Conservation (phyloP, 805 yeast genomes). For the Candida germanica region DNA sequence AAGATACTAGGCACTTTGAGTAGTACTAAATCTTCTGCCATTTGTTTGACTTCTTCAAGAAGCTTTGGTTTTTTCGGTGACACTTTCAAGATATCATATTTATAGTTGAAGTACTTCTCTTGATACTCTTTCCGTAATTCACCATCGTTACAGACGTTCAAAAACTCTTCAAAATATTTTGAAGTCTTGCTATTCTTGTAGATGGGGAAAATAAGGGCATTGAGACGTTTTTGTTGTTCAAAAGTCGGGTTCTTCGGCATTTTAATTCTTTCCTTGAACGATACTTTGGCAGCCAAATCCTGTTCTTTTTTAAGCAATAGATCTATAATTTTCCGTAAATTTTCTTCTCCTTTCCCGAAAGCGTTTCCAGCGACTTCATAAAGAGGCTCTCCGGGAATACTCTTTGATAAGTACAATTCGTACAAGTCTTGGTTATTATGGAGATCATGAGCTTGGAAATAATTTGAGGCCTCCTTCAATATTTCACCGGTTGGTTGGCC, state of each 20-base stretch:
- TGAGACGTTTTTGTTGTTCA: slow-evolving; percentile 37
- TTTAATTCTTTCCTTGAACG: slow-evolving; percentile 49
- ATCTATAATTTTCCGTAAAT: slow-evolving; percentile 42
- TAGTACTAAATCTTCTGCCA: slow-evolving; percentile 70
- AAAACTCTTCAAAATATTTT: slow-evolving; percentile 48
- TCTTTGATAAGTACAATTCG: slow-evolving; percentile 46
- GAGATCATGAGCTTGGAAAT: slow-evolving; percentile 36
- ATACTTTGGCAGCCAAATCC: slow-evolving; percentile 33
- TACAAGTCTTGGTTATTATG: slow-evolving; percentile 30
- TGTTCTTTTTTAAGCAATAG: slow-evolving; percentile 41
- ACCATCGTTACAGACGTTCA: slow-evolving; percentile 62
- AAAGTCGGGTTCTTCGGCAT: slow-evolving; percentile 42
- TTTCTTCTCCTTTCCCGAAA: slow-evolving; percentile 44
- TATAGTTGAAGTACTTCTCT: slow-evolving; percentile 54
- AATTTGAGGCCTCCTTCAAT: slow-evolving; percentile 44
- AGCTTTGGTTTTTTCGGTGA: slow-evolving; percentile 41
- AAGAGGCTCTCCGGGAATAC: slow-evolving; percentile 55
- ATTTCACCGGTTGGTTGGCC: slow-evolving; percentile 49
- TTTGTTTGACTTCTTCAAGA: slow-evolving; percentile 45
- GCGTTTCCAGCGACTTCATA: slow-evolving; percentile 49
- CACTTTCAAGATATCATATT: slow-evolving; percentile 50
- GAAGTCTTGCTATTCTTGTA: slow-evolving; percentile 53
- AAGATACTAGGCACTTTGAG: slow-evolving; percentile 57
- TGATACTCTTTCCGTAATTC: slow-evolving; percentile 56
- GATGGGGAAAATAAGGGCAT: slow-evolving; percentile 43